A percentile compares a stretch with the other conserved stretches of the same genome.
These are phyloP conservation scores for Penicillium sclerotigenum DNA, from an alignment of 2,329 filamentous ascomycete species.

Conservation along the genomic window DNA sequence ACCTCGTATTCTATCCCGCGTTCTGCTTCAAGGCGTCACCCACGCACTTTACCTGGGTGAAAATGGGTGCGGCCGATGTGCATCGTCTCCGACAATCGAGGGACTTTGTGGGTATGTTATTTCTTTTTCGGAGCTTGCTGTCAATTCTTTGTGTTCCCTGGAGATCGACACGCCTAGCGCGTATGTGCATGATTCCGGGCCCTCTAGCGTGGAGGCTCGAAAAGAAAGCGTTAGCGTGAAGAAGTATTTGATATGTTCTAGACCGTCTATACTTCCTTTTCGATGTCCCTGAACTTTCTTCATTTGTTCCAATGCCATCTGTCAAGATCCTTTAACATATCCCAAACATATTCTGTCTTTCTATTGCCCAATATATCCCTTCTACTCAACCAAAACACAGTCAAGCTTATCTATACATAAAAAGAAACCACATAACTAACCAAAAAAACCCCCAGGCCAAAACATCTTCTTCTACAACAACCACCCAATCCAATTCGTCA, in stretches of 20 bases:
- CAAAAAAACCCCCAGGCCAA: conserved; percentile 47
- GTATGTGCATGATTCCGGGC: background rate
- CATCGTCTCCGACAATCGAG: conserved; percentile 49
- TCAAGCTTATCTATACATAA: background rate
- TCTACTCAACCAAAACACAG: background rate
- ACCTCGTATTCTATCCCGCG: conserved; percentile 52
- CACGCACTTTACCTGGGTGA: conserved; percentile 63
- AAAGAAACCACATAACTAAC: background rate
- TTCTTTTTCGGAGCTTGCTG: background rate
- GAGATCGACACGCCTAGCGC: background rate
- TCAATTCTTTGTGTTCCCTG: background rate
- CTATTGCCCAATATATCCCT: background rate
- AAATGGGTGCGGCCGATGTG: conserved; percentile 56
- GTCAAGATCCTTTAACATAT: background rate
- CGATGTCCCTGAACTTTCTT: background rate
- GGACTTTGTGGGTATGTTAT: conserved; percentile 51
- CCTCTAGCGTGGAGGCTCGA: background rate
- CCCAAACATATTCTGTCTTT: background rate
- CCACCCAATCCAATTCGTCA: conserved; percentile 73
- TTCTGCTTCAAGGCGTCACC: conserved; percentile 59
- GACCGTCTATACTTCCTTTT: background rate
- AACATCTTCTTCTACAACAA: conserved; percentile 65
- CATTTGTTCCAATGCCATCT: background rate
- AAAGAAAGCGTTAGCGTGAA: background rate
- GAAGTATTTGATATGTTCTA: background rate